Evolutionary conservation across 148 eudicot genomes (phyloP).

Genomic region (Bassia scoparia): DNA sequence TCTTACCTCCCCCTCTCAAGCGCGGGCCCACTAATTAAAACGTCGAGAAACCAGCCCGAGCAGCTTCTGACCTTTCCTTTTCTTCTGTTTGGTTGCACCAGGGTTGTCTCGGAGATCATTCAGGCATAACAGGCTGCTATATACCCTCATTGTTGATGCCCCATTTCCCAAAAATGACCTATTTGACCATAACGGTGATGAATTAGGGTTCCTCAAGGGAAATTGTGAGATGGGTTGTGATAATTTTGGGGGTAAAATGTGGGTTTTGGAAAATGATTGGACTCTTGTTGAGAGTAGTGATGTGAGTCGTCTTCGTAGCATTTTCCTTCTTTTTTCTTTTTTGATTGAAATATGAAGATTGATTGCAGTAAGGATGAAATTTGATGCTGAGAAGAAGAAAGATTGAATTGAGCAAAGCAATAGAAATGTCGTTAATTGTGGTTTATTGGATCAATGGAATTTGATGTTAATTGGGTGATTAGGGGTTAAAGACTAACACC

Average conservation of each 20-base stretch:
- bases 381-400: too few species aligned
- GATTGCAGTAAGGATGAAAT: not conserved
- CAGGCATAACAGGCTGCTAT: conserved; percentile 50
- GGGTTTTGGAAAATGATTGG: conserved; percentile 23
- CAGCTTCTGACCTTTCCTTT: conserved; percentile 91
- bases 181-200: not conserved
- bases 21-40: conserved; percentile 53
- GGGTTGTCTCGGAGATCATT: conserved; percentile 83
- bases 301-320: conserved; percentile 37
- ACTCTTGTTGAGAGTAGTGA: conserved; percentile 30
- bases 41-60: conserved; percentile 88
- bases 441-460: too few species aligned
- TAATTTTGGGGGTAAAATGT: not conserved
- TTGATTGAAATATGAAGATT: not conserved
- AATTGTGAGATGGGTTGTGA: conserved; percentile 13
- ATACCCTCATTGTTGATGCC: conserved; percentile 33
- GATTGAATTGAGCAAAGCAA: too few species aligned
- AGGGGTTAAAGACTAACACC: too few species aligned
- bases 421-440: too few species aligned
- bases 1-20: conserved; percentile 81
- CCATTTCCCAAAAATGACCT: conserved; percentile 4
- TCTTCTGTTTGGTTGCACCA: conserved; percentile 83
- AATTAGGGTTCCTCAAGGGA: not conserved
- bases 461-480: too few species aligned
- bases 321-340: too few species aligned